phyloP scores from a whole-genome alignment of 2,329 filamentous ascomycete genomes.

The Colletotrichum sp. region DNA sequence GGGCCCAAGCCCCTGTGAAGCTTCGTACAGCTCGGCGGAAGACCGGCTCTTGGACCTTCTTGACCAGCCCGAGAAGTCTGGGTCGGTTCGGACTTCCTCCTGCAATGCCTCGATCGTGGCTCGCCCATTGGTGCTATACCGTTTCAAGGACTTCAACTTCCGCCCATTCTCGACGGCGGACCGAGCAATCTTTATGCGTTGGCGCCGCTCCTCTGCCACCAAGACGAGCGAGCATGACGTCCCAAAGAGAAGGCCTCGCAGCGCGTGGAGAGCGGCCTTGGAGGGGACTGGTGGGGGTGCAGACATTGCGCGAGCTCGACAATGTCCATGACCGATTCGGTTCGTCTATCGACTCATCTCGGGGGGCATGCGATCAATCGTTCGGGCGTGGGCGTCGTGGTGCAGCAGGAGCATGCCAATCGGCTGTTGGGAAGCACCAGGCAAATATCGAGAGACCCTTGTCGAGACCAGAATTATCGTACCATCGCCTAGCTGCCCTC shows the following conservation, averaged over 20 bases:
- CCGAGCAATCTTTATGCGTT: constrained; percentile 55
- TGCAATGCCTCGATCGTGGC: constrained; percentile 23
- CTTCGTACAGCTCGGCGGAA: neutral
- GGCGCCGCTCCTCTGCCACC: constrained; percentile 61
- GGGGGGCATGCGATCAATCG: neutral
- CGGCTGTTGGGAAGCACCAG: neutral
- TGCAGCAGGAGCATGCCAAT: neutral
- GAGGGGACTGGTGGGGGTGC: constrained; percentile 56
- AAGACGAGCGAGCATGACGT: constrained; percentile 62
- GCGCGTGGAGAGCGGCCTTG: constrained; percentile 59
- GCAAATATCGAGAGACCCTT: neutral
- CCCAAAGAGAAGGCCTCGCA: constrained; percentile 60
- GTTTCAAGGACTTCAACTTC: constrained; percentile 48
- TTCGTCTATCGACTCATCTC: constrained; percentile 6
- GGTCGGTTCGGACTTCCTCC: constrained; percentile 25
- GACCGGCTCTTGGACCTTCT: neutral
- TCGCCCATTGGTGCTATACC: constrained; percentile 28
- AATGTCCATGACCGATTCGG: constrained; percentile 18
- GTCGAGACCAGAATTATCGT: neutral
- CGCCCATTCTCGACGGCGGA: constrained; percentile 58
- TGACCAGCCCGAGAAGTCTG: constrained; percentile 29
- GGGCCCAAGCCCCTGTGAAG: neutral
- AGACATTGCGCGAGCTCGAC: constrained; percentile 40
- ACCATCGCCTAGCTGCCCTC: neutral
- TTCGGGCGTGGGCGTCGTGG: neutral